Evolutionary conservation across 306 rosid genomes (phyloP).

Genomic region (Trichosanthes cucumerina): DNA sequence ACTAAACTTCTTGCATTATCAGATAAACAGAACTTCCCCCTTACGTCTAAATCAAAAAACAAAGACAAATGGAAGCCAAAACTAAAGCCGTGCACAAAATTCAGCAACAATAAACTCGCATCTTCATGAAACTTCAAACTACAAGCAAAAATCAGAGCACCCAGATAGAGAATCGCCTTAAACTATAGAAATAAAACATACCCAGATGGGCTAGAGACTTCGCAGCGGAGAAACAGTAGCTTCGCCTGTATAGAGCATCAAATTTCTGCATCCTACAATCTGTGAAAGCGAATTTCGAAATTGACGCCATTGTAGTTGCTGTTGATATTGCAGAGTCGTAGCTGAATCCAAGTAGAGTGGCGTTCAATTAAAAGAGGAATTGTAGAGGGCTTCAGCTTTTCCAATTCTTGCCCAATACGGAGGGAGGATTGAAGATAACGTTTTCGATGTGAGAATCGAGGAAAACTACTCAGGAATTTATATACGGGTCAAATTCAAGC

Average conservation of each 20-base stretch:
- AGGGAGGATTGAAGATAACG: not conserved
- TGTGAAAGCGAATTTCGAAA: slow-evolving; percentile 36
- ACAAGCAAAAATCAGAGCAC: not conserved
- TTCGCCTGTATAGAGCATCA: slow-evolving; percentile 22
- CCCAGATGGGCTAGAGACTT: slow-evolving; percentile 38
- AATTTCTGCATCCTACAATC: slow-evolving; percentile 23
- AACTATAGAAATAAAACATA: slow-evolving; percentile 15
- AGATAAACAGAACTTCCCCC: slow-evolving; percentile 20
- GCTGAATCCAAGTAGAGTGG: not conserved
- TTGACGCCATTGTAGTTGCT: slow-evolving; percentile 41
- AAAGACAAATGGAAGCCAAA: not conserved
- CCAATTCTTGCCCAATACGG: not conserved
- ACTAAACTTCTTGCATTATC: slow-evolving; percentile 32
- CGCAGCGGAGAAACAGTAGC: slow-evolving; percentile 16
- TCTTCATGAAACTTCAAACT: not conserved
- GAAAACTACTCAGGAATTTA: slow-evolving; percentile 3
- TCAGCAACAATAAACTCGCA: not conserved
- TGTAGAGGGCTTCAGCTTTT: not conserved
- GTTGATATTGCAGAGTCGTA: not conserved
- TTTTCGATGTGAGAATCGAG: slow-evolving; percentile 27
- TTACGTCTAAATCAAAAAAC: slow-evolving; percentile 25
- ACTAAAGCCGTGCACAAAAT: not conserved
- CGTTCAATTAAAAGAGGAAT: not conserved
- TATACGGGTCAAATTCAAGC: too few relatives aligned
- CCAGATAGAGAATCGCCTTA: not conserved